Evolutionary conservation across 1,284 basidiomycete genomes (phyloP).

Genomic region (Ceratobasidium theobromae): DNA sequence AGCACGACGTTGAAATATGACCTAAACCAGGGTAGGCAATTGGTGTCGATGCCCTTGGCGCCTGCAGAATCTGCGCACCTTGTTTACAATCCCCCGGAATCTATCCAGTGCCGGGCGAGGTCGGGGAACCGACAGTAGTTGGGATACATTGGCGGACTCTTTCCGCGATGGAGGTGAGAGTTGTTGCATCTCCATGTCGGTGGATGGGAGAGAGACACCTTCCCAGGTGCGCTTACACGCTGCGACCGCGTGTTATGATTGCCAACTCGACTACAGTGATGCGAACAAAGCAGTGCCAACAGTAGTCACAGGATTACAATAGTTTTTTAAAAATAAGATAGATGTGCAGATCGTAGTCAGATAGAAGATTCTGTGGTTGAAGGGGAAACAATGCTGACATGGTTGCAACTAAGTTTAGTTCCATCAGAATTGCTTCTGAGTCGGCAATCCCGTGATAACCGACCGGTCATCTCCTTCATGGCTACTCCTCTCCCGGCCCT

Average conservation of each 20-base stretch:
- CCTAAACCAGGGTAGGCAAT: background rate
- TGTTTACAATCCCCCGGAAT: conserved; percentile 13
- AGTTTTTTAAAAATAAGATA: too few species aligned
- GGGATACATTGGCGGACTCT: background rate
- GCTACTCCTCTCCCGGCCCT: conserved; percentile 32
- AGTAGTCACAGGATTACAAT: too few species aligned
- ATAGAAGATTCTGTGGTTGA: too few species aligned
- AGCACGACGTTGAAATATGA: conserved; percentile 1
- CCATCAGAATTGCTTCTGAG: background rate
- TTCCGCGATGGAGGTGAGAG: background rate
- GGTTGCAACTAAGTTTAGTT: background rate
- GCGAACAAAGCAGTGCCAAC: too few species aligned
- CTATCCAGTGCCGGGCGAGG: background rate
- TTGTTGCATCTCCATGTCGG: conserved; percentile 6
- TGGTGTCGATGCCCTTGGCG: background rate
- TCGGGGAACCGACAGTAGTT: background rate
- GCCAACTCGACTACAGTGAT: too few species aligned
- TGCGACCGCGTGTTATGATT: too few species aligned
- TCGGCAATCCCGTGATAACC: background rate
- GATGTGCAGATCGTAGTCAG: too few species aligned
- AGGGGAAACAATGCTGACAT: too few species aligned
- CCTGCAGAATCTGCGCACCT: background rate
- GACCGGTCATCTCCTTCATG: background rate
- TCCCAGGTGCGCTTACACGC: background rate
- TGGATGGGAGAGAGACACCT: conserved; percentile 1